Conservation (phyloP, 2,329 filamentous ascomycete species). For the Botrytis porri region DNA sequence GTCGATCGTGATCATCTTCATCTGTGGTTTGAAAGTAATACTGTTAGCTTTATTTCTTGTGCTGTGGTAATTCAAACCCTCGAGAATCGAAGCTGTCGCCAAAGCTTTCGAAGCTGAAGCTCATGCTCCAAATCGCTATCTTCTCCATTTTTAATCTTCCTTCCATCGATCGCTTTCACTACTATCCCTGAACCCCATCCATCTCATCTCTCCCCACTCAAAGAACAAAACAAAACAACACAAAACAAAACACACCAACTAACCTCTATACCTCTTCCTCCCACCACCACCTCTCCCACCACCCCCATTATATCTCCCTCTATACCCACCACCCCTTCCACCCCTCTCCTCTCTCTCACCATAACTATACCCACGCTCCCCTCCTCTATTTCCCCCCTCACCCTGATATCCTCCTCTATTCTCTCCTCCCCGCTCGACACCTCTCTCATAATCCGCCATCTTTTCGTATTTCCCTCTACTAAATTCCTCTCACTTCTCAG, state of each 20-base stretch:
- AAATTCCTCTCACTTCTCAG: background rate
- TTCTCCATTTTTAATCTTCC: background rate
- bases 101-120: background rate
- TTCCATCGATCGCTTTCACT: background rate
- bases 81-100: background rate
- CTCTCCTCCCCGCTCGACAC: background rate
- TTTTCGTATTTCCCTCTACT: background rate
- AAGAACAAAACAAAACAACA: background rate
- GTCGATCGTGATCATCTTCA: slow-evolving; percentile 74
- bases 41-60: slow-evolving; percentile 31
- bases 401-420: background rate
- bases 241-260: slow-evolving; percentile 10
- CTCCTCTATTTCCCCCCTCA: background rate
- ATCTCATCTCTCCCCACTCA: background rate
- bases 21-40: slow-evolving; percentile 45
- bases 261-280: slow-evolving; percentile 80
- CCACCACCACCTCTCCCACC: slow-evolving; percentile 56
- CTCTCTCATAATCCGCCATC: slow-evolving; percentile 10
- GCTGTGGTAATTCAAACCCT: background rate
- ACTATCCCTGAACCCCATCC: background rate
- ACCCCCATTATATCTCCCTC: slow-evolving; percentile 31
- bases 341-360: background rate
- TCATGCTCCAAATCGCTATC: background rate
- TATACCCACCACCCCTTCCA: slow-evolving; percentile 38
- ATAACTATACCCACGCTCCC: slow-evolving; percentile 36